Conservation (phyloP, 306 rosid genomes). For the Trifolium repens region DNA sequence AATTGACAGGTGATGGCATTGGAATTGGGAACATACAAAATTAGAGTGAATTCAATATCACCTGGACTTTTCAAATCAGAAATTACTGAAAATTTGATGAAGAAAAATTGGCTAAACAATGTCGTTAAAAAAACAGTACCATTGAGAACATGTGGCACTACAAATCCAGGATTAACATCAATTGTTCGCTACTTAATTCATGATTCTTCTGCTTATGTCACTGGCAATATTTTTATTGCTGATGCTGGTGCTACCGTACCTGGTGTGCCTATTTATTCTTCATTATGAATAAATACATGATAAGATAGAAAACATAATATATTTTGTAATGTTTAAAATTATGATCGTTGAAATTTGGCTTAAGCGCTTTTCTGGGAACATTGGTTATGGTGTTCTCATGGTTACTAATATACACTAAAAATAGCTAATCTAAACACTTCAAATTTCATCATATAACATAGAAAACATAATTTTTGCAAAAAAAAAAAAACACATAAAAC, state of each 20-base stretch:
- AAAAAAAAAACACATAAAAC: too few relatives aligned
- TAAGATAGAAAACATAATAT: neutral
- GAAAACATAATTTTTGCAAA: too few relatives aligned
- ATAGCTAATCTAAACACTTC: too few relatives aligned
- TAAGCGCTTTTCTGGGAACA: too few relatives aligned
- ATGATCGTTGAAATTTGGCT: too few relatives aligned
- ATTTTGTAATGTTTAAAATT: too few relatives aligned
- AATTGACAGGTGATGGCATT: slow-evolving; percentile 73
- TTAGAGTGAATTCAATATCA: slow-evolving; percentile 79
- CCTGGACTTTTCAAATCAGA: slow-evolving; percentile 87
- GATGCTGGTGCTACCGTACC: slow-evolving; percentile 77
- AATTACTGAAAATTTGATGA: slow-evolving; percentile 65
- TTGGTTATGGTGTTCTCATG: too few relatives aligned
- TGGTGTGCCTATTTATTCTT: slow-evolving; percentile 79
- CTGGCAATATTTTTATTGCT: slow-evolving; percentile 67
- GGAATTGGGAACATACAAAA: slow-evolving; percentile 73
- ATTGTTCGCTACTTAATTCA: slow-evolving; percentile 71
- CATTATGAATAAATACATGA: slow-evolving; percentile 45
- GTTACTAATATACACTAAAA: too few relatives aligned
- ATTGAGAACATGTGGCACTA: slow-evolving; percentile 55
- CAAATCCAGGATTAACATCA: slow-evolving; percentile 81
- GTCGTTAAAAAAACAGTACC: slow-evolving; percentile 68
- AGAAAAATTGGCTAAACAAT: slow-evolving; percentile 68
- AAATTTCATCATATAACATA: too few relatives aligned
- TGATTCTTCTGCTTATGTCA: slow-evolving; percentile 71